Evolutionary conservation across 139 green algal species (phyloP), one percentile per base, ranked within the genome.

Genomic region (Chlamydomonas sphaeroides): DNA sequence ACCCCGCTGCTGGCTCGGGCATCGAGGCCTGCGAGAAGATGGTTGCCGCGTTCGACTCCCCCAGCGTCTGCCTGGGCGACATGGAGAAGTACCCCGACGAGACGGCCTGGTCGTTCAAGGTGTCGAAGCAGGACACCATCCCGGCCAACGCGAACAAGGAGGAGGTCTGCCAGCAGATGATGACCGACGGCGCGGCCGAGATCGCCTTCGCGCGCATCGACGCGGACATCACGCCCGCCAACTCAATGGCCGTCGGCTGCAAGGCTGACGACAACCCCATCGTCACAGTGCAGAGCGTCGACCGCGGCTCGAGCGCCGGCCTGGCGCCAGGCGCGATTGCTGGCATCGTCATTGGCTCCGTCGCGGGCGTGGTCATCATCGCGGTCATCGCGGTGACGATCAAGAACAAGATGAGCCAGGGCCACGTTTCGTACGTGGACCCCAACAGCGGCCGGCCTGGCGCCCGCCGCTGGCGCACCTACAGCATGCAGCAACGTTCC

Each of bases 381-480:
- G 77, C 77, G 5, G 36, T 84, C 15, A 36, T 84, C 1, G 77
- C 35, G 15, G 23, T 84, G 11, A 42, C n/a, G 17, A 42, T 76
- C 51, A 61, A 61, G 51, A 67, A 67, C 77, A 68, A 57, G 49
- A 48, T 84, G 41, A 17, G 15, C 5, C 62, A 72, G 33, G 32
- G 20, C 0, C 28, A 70, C n/a, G 42, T 65, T 39, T 23, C 21
- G 59, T 68, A 49, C 4, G 39, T 81, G 10, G 59, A 38, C 39
- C n/a, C 41, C 23, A 45, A 33, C 59, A 71, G 5, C 20, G n/a
- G 39, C 42, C 2, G 11, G 3, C 32, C 14, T 4, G 57, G 39
- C 42, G 35, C 38, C 14, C 59, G 28, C 42, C 75, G 75, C 62
- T 82, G 75, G 75, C 62, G 42, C 32, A 82, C 75, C n/a, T 82